Conservation (phyloP, 768 basidiomycete genomes). For the Pisolithus microcarpus region DNA sequence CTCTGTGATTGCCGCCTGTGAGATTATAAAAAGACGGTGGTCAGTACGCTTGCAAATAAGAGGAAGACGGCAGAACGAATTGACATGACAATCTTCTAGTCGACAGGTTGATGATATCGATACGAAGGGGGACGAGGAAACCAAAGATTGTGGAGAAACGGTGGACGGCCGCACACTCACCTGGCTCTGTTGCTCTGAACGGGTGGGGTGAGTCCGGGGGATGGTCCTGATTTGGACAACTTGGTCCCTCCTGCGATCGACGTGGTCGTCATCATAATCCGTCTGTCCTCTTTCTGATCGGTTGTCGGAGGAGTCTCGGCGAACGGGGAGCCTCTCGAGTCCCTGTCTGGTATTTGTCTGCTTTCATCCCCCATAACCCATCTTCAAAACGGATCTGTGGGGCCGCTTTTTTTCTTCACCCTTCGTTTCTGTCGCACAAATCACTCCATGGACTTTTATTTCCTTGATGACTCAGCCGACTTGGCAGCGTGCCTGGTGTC, state of each 20-base stretch:
- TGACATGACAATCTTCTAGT: background rate
- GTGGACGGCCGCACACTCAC: background rate
- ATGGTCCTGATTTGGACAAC: background rate
- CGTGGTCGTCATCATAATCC: no score
- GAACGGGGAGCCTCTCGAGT: background rate
- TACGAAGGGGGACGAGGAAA: background rate
- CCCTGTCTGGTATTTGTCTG: background rate
- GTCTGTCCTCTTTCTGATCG: background rate
- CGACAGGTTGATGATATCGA: no score
- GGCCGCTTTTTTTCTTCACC: background rate
- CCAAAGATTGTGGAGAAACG: background rate
- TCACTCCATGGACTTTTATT: slow-evolving; percentile 14
- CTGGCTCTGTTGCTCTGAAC: background rate
- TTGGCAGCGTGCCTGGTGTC: background rate
- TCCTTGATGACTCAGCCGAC: no score
- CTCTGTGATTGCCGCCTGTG: slow-evolving; percentile 80
- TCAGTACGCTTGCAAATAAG: slow-evolving; percentile 17
- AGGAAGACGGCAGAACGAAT: background rate
- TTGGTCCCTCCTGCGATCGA: background rate
- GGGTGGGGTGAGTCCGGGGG: background rate
- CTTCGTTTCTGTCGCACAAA: background rate
- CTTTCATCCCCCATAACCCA: background rate
- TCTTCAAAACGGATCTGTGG: background rate
- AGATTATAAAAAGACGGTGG: slow-evolving; percentile 22
- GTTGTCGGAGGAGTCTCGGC: background rate